Percentiles rank a stretch among this genome's conserved stretches.
Evolutionary conservation across 2,329 filamentous ascomycete species (phyloP).

Genomic region (Cucurbitaria berberidis): DNA sequence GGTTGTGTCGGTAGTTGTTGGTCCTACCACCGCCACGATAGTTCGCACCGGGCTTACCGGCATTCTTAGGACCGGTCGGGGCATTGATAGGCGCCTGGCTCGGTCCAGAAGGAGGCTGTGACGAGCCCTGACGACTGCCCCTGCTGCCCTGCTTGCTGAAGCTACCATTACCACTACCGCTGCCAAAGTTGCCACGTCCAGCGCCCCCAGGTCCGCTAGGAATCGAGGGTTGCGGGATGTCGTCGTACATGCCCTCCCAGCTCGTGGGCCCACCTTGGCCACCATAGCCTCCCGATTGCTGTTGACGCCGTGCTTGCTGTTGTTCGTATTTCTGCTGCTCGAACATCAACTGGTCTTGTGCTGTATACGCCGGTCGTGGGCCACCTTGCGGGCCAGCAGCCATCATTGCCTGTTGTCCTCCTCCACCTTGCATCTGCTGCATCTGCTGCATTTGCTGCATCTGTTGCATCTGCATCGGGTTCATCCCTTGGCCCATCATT

Average conservation of each 20-base stretch:
- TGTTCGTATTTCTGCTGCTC: constrained; percentile 81
- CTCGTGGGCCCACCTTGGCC: constrained; percentile 73
- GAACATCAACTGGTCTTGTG: constrained; percentile 75
- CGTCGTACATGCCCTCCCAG: constrained; percentile 99
- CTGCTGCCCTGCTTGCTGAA: constrained; percentile 37
- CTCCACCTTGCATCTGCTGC: constrained; percentile 54
- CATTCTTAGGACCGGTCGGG: constrained; percentile 95
- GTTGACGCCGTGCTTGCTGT: constrained; percentile 65
- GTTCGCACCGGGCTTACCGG: constrained; percentile 87
- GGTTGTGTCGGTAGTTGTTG: constrained; percentile 39
- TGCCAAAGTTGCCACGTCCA: constrained; percentile 45
- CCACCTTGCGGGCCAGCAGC: constrained; percentile 27
- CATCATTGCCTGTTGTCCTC: constrained; percentile 35
- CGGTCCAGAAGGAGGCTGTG: constrained; percentile 50
- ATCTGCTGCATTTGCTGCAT: constrained; percentile 71
- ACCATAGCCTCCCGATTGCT: constrained; percentile 52
- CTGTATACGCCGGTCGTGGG: constrained; percentile 63
- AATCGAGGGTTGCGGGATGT: constrained; percentile 82
- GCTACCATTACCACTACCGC: constrained; percentile 43
- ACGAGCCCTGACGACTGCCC: constrained; percentile 46
- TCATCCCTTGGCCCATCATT: constrained; percentile 61
- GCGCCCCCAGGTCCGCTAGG: constrained; percentile 55
- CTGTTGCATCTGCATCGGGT: constrained; percentile 69
- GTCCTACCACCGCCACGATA: constrained; percentile 80
- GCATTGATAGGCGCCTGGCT: constrained; percentile 72